Evolutionary conservation across 179 eudicot species (phyloP).

Genomic region (Silene noctiflora): DNA sequence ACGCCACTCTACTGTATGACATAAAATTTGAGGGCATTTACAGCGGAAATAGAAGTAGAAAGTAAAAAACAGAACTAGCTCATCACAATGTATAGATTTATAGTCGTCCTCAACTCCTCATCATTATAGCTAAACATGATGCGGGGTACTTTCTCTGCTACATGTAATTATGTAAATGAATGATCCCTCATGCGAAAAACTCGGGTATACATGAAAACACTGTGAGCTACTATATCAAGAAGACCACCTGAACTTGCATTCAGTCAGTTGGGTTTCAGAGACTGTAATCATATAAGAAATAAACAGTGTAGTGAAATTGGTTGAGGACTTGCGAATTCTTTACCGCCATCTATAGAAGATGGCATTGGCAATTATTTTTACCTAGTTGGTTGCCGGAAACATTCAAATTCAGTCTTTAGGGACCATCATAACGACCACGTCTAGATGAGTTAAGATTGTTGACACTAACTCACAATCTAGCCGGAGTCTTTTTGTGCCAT

Average conservation of each 20-base stretch:
- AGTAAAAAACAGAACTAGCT: slow-evolving; percentile 28
- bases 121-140: not conserved
- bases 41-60: slow-evolving; percentile 72
- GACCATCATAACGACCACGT: too few relatives aligned
- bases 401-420: too few relatives aligned
- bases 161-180: not conserved
- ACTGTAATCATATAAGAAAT: not conserved
- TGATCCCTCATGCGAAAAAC: not conserved
- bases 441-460: too few relatives aligned
- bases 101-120: too few relatives aligned
- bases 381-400: too few relatives aligned
- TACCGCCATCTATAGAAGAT: not conserved
- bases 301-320: not conserved
- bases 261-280: not conserved
- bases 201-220: not conserved
- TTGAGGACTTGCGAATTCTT: not conserved
- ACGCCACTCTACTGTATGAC: slow-evolving; percentile 77
- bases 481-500: too few relatives aligned
- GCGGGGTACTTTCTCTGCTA: not conserved
- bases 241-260: not conserved
- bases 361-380: too few relatives aligned
- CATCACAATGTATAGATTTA: not conserved
- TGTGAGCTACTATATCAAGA: not conserved
- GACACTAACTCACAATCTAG: too few relatives aligned
- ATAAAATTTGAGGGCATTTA: slow-evolving; percentile 61